Conservation (phyloP, 108 stramenopile genomes). For the Cylindrotheca fusiformis region DNA sequence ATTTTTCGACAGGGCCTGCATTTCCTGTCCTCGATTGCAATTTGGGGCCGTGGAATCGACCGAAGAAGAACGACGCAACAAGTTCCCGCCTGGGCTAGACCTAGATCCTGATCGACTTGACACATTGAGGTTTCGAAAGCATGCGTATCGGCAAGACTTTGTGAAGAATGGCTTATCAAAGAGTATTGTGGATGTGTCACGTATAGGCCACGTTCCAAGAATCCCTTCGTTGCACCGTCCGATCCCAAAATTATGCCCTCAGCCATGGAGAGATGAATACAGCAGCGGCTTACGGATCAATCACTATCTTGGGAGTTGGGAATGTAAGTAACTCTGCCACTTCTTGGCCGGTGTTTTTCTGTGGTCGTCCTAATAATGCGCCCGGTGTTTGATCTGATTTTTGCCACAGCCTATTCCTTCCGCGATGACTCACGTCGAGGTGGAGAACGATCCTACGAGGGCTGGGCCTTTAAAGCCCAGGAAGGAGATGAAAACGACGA, state of each 20-base stretch:
- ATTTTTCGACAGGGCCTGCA: constrained; percentile 35
- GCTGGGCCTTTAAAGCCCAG: constrained; percentile 40
- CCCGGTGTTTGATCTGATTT: no score
- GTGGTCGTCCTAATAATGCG: no score
- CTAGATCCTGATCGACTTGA: constrained; percentile 32
- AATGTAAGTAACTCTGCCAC: constrained; percentile 5
- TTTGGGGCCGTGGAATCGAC: constrained; percentile 43
- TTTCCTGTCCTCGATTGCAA: constrained; percentile 36
- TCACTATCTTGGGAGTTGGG: constrained; percentile 48
- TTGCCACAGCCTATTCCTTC: constrained; percentile 27
- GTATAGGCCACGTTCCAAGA: constrained; percentile 22
- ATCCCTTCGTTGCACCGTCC: constrained; percentile 36
- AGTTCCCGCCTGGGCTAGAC: neutral
- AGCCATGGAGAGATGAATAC: constrained; percentile 37
- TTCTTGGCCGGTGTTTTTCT: no score
- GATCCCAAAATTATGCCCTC: constrained; percentile 26
- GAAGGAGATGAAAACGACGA: constrained; percentile 33
- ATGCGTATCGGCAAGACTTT: constrained; percentile 35
- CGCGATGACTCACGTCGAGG: constrained; percentile 44
- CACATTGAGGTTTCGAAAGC: constrained; percentile 41
- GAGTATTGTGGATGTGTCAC: constrained; percentile 47
- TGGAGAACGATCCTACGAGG: constrained; percentile 31
- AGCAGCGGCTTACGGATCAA: constrained; percentile 38
- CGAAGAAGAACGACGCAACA: constrained; percentile 4
- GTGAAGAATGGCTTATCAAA: constrained; percentile 48